Evolutionary conservation across 163 green algal genomes (phyloP).

Genomic region (Scenedesmus sp.): DNA sequence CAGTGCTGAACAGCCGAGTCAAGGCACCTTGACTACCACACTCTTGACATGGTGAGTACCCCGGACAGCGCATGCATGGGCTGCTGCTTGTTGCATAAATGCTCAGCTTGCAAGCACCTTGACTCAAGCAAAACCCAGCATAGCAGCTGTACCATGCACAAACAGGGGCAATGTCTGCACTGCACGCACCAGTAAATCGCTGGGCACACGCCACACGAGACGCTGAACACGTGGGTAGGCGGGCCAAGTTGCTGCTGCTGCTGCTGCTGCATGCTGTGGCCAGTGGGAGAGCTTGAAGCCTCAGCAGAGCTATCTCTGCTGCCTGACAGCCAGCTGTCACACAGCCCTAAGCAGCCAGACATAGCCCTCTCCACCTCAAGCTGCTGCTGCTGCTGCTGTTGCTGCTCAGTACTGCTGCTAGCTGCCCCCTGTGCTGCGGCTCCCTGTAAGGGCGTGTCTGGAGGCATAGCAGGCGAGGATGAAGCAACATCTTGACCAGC

Average conservation of each 20-base stretch:
- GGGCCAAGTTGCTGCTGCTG: constrained; percentile 16
- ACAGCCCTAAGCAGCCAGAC: constrained; percentile 41
- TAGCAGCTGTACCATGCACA: too few species aligned
- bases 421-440: background rate
- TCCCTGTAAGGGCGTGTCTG: background rate
- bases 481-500: background rate
- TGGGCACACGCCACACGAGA: constrained; percentile 56
- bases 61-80: too few species aligned
- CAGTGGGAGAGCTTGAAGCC: background rate
- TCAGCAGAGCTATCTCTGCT: background rate
- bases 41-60: too few species aligned
- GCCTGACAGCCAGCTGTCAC: background rate
- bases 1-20: too few species aligned
- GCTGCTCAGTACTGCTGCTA: background rate
- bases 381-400: constrained; percentile 44
- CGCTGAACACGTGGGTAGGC: constrained; percentile 39
- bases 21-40: too few species aligned
- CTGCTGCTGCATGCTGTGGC: background rate
- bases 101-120: too few species aligned
- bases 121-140: too few species aligned
- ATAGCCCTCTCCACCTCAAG: constrained; percentile 13
- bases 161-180: background rate
- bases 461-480: background rate
- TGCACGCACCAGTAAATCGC: constrained; percentile 80
- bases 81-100: too few species aligned